These are phyloP conservation scores for Blumeriella jaapii DNA, from an alignment of 2,329 filamentous ascomycete genomes.

Conservation along the genomic window DNA sequence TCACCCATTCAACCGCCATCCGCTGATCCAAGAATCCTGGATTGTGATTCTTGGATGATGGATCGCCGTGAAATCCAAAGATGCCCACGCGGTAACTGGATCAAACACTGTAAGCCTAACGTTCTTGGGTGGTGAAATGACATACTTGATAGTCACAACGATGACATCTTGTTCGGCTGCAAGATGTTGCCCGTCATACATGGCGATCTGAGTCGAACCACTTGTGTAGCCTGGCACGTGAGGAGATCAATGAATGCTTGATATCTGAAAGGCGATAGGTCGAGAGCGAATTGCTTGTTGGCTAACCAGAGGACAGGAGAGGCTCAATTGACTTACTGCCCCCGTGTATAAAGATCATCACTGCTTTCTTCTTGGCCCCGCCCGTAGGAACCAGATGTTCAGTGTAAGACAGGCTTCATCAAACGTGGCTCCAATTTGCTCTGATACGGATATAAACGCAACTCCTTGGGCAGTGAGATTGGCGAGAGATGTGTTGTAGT, in stretches of 20 bases:
- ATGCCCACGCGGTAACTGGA: conserved; percentile 32
- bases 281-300: too few species aligned
- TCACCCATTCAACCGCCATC: conserved; percentile 44
- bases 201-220: conserved; percentile 29
- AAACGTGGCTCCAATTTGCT: conserved; percentile 1
- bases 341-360: conserved; percentile 34
- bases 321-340: too few species aligned
- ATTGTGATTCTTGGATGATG: conserved; percentile 3
- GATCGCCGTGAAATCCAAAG: conserved; percentile 6
- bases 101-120: conserved; percentile 1
- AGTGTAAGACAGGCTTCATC: conserved; percentile 29
- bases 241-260: too few species aligned
- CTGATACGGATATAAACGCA: neutral
- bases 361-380: conserved; percentile 27
- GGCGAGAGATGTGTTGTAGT: neutral
- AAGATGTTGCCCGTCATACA: conserved; percentile 33
- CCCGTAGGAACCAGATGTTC: conserved; percentile 27
- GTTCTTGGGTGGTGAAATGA: neutral
- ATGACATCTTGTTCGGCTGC: conserved; percentile 32
- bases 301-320: too few species aligned
- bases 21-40: conserved; percentile 47
- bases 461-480: conserved; percentile 3
- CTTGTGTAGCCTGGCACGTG: conserved; percentile 28
- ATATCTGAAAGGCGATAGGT: too few species aligned
- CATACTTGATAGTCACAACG: conserved; percentile 34